Evolutionary conservation across 2,329 filamentous ascomycete species (phyloP), one percentile per base, ranked within the genome.

Genomic region (Fonsecaea pedrosoi): DNA sequence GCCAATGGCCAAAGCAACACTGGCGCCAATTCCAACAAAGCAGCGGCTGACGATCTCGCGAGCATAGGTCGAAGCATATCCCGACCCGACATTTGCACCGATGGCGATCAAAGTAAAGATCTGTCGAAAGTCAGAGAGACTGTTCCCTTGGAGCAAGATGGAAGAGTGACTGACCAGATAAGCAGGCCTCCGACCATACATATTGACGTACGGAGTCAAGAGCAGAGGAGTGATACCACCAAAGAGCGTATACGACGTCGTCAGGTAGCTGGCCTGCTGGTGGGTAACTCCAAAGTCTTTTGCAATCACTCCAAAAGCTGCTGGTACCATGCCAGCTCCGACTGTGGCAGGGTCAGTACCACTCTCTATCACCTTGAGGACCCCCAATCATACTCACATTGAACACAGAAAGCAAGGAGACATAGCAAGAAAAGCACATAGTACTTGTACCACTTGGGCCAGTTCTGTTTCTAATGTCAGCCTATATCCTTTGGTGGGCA

Each of bases 371-470:
- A 7, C 25, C 38, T 12, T 10, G 21, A 35, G n/a, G 6, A 30
- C 3, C 1, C 8, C 38, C 38, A 18, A 37, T 8, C 4, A 18
- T n/a, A 35, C 56, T 42, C 38, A 59, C 56, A 59, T 45, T 59
- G 56, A 10, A 59, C 56, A 4, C 56, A 59, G 56, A 59, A 59
- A 34, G 56, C 56, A 25, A 59, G 56, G 21, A 59, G 56, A 59
- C 56, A 59, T 25, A 59, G 38, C 21, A 59, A 21, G 8, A 21
- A 18, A 2, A 59, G 56, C 37, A 59, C 56, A 15, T 59, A 59
- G 56, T 59, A 59, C 15, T 59, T 59, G 56, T 59, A 59, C 56
- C 56, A 59, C 25, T 42, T 59, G 6, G 56, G 56, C 56, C 56
- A 59, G 13, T 59, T 59, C 56, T 59, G 32, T 37, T 30, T 7